Conservation (phyloP, 345 rosid genomes). For the Lagerstroemia speciosa region DNA sequence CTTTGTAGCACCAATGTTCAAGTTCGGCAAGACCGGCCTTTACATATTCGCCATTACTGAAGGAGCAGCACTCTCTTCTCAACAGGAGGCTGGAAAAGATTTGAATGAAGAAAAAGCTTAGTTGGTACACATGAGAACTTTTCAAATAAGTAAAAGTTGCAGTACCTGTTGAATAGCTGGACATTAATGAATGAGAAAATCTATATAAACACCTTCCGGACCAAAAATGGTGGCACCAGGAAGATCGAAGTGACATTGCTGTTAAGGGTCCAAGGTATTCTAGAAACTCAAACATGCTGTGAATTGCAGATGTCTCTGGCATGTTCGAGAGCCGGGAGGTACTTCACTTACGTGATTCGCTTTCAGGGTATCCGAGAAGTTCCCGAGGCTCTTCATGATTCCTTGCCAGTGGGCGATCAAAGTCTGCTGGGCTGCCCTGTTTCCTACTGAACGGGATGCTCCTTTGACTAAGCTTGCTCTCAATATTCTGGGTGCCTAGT, state of each 20-base stretch:
- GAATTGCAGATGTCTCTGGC: background rate
- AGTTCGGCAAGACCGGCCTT: constrained; percentile 89
- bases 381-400: constrained; percentile 87
- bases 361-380: constrained; percentile 67
- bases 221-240: constrained; percentile 91
- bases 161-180: constrained; percentile 88
- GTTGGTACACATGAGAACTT: background rate
- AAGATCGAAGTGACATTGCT: too few species aligned
- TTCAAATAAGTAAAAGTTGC: background rate
- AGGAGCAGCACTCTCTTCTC: constrained; percentile 91
- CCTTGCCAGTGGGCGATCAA: constrained; percentile 99
- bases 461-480: constrained; percentile 97
- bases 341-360: constrained; percentile 49
- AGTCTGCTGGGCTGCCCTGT: constrained; percentile 78
- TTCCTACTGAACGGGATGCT: constrained; percentile 66
- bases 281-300: too few species aligned
- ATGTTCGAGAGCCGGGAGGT: background rate
- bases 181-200: constrained; percentile 96
- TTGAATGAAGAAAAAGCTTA: constrained; percentile 1
- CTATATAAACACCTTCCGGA: constrained; percentile 86
- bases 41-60: constrained; percentile 91
- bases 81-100: constrained; percentile 49
- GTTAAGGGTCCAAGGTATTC: too few species aligned
- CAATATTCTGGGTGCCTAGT: constrained; percentile 93
- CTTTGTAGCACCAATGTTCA: constrained; percentile 92